phyloP scores from a whole-genome alignment of 2,329 filamentous ascomycete species.

The Trichoderma semiorbis region DNA sequence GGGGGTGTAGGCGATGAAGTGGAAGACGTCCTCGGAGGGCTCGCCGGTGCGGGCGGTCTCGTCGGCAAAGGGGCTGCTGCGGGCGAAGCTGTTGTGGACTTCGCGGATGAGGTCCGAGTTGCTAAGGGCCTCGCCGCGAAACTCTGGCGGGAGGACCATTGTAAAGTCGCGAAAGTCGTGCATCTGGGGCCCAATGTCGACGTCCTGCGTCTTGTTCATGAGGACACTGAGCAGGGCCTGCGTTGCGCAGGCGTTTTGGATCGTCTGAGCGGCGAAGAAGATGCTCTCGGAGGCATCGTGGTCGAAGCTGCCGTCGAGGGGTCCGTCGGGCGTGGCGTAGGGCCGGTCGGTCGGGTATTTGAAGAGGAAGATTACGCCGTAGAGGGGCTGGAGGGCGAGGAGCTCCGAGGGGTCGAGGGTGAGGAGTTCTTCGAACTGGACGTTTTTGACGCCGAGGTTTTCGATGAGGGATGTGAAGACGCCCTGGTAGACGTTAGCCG shows the following conservation, averaged over 20 bases:
- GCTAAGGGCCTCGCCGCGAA: conserved; percentile 58
- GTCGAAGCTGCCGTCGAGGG: conserved; percentile 81
- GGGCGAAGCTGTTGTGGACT: conserved; percentile 87
- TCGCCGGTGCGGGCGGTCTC: conserved; percentile 69
- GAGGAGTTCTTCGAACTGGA: conserved; percentile 96
- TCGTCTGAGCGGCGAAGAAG: conserved; percentile 96
- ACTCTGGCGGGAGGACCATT: conserved; percentile 73
- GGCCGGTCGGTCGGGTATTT: conserved; percentile 77
- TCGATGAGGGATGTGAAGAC: conserved; percentile 97
- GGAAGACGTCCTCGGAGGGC: conserved; percentile 80
- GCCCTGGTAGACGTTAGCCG: conserved; percentile 50
- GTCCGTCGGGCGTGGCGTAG: conserved; percentile 58
- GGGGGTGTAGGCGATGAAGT: conserved; percentile 93
- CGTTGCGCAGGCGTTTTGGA: conserved; percentile 97
- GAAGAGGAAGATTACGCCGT: conserved; percentile 99
- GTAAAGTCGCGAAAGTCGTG: conserved; percentile 85
- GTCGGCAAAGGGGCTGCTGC: conserved; percentile 85
- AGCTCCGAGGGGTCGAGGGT: conserved; percentile 77
- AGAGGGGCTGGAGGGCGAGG: conserved; percentile 69
- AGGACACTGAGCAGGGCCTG: conserved; percentile 91
- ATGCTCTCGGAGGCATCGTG: conserved; percentile 67
- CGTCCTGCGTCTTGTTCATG: conserved; percentile 70
- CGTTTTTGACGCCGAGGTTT: conserved; percentile 81
- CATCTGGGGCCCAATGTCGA: conserved; percentile 70
- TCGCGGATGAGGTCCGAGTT: conserved; percentile 67